Percentiles rank a stretch among this genome's conserved stretches.
Evolutionary conservation across 1,139 yeast species (phyloP).

Genomic region (Hemisphaericaspora xylanilytica): DNA sequence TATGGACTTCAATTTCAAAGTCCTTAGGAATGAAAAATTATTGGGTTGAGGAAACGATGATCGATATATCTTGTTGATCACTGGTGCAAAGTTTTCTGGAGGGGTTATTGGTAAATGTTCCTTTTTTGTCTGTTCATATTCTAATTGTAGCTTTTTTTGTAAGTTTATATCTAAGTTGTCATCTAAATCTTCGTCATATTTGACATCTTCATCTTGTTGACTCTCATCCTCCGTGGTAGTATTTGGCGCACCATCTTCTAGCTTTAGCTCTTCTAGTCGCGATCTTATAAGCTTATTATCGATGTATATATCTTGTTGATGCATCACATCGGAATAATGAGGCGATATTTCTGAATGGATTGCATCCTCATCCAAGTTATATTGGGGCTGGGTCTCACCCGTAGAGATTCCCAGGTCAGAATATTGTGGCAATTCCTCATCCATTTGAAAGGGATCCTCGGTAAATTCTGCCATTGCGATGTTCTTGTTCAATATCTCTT

Average conservation of each 20-base stretch:
- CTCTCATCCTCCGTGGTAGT: slow-evolving; percentile 26
- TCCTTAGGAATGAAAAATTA: slow-evolving; percentile 68
- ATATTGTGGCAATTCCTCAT: slow-evolving; percentile 31
- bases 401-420: slow-evolving; percentile 7
- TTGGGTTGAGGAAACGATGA: slow-evolving; percentile 86
- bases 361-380: neutral
- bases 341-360: slow-evolving; percentile 18
- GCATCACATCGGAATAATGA: slow-evolving; percentile 16
- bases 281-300: slow-evolving; percentile 37
- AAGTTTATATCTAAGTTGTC: slow-evolving; percentile 37
- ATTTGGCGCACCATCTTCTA: slow-evolving; percentile 23
- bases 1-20: slow-evolving; percentile 66
- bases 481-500: neutral
- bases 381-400: neutral
- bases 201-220: slow-evolving; percentile 19
- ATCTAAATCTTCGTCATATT: slow-evolving; percentile 44
- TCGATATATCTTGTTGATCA: slow-evolving; percentile 75
- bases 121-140: slow-evolving; percentile 15
- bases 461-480: slow-evolving; percentile 29
- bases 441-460: slow-evolving; percentile 49
- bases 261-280: slow-evolving; percentile 25
- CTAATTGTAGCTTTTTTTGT: slow-evolving; percentile 22
- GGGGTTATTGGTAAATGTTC: slow-evolving; percentile 42
- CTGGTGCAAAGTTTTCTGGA: slow-evolving; percentile 93
- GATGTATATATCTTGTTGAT: slow-evolving; percentile 11